phyloP scores from a whole-genome alignment of 2,329 filamentous ascomycete genomes.

The Zarea fungicola region DNA sequence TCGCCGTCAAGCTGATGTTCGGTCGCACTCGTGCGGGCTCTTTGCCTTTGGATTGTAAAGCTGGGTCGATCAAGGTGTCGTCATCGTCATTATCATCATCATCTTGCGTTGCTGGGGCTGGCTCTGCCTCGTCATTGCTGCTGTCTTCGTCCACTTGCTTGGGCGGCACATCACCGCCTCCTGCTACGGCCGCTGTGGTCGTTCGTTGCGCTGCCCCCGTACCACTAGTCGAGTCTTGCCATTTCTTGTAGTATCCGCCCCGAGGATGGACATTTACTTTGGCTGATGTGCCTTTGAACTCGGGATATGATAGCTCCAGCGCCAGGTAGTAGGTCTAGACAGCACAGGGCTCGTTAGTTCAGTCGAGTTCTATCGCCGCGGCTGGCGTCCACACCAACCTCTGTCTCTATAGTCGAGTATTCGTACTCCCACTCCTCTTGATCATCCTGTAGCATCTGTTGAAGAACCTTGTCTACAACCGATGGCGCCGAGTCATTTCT shows the following conservation, averaged over 20 bases:
- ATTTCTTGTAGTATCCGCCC: slow-evolving; percentile 44
- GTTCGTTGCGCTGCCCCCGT: slow-evolving; percentile 21
- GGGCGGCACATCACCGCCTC: slow-evolving; percentile 14
- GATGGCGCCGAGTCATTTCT: not conserved
- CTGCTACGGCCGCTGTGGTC: too few relatives aligned
- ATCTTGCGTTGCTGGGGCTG: slow-evolving; percentile 22
- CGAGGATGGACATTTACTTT: slow-evolving; percentile 33
- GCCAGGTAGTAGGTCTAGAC: slow-evolving; percentile 58
- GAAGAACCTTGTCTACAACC: slow-evolving; percentile 22
- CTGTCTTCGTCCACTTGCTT: slow-evolving; percentile 21
- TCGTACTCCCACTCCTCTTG: slow-evolving; percentile 65
- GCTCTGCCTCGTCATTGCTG: slow-evolving; percentile 25
- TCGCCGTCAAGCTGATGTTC: slow-evolving; percentile 11
- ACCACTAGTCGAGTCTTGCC: slow-evolving; percentile 25
- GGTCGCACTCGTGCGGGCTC: slow-evolving; percentile 3
- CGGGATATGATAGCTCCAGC: slow-evolving; percentile 56
- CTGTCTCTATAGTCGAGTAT: slow-evolving; percentile 58
- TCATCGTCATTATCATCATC: slow-evolving; percentile 33
- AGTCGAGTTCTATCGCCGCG: not conserved
- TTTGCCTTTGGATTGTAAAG: slow-evolving; percentile 20
- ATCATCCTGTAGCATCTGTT: slow-evolving; percentile 30
- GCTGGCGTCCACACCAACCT: slow-evolving; percentile 34
- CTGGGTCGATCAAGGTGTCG: slow-evolving; percentile 22
- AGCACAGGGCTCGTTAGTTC: not conserved
- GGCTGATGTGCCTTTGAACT: slow-evolving; percentile 45